These are phyloP conservation scores for Vigna angularis DNA, from an alignment of 306 rosid species.

Conservation along the genomic window DNA sequence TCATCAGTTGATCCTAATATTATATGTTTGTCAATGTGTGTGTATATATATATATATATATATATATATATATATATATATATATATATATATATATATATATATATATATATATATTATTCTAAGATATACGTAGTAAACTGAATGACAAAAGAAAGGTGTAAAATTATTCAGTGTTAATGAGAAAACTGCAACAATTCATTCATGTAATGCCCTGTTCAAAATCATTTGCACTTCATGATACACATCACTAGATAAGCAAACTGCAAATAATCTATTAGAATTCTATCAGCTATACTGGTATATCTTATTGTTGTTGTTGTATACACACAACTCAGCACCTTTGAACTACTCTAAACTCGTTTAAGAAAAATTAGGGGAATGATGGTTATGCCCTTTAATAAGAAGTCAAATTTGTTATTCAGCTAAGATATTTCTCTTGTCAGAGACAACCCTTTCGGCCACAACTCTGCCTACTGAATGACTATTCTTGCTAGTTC, in stretches of 20 bases:
- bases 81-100: too few relatives aligned
- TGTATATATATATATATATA: too few relatives aligned
- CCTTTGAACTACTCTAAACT: constrained; percentile 11
- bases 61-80: too few relatives aligned
- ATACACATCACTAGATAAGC: not conserved
- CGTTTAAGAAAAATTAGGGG: constrained; percentile 27
- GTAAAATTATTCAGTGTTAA: not conserved
- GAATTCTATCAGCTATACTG: not conserved
- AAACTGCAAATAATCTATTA: not conserved
- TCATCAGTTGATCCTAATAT: too few relatives aligned
- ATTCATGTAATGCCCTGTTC: not conserved
- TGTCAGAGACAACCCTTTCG: constrained; percentile 66
- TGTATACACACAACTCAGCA: constrained; percentile 2
- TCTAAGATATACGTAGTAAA: too few relatives aligned
- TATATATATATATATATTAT: too few relatives aligned
- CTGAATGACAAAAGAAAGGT: not conserved
- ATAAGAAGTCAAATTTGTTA: constrained; percentile 32
- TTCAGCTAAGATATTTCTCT: constrained; percentile 59
- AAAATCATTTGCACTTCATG: not conserved
- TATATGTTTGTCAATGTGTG: too few relatives aligned
- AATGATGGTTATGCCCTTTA: not conserved
- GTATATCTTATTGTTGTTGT: not conserved
- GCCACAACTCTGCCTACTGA: constrained; percentile 43
- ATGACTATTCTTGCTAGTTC: constrained; percentile 53
- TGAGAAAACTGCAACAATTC: not conserved